phyloP scores from a whole-genome alignment of 352 stramenopile species.

The Thraustochytrium striatum region DNA sequence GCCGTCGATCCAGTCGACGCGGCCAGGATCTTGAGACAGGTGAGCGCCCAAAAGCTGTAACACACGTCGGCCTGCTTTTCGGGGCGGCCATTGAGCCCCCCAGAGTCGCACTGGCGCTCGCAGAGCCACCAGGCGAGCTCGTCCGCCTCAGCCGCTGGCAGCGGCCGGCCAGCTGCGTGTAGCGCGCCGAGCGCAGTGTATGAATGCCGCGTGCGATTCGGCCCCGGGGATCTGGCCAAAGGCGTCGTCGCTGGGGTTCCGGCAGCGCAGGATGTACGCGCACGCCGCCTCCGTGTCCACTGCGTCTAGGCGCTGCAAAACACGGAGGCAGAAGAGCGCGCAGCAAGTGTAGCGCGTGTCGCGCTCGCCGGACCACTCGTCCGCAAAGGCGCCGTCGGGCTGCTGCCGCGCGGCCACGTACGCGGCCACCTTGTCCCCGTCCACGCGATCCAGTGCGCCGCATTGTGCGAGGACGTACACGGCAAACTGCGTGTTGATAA shows the following conservation, averaged over 20 bases:
- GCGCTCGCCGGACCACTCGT: slow-evolving; percentile 93
- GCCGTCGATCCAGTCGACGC: slow-evolving; percentile 89
- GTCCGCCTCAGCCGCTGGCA: slow-evolving; percentile 42
- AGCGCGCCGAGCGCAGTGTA: slow-evolving; percentile 19
- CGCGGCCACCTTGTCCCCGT: slow-evolving; percentile 54
- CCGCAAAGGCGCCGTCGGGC: slow-evolving; percentile 90
- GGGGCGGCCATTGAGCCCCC: slow-evolving; percentile 89
- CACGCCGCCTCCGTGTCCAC: slow-evolving; percentile 81
- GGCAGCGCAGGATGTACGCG: slow-evolving; percentile 87
- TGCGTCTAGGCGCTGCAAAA: slow-evolving; percentile 77
- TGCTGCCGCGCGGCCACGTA: slow-evolving; percentile 88
- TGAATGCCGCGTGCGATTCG: slow-evolving; percentile 56
- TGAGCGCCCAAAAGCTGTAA: slow-evolving; percentile 99
- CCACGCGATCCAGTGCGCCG: slow-evolving; percentile 70
- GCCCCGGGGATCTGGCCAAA: slow-evolving; percentile 67
- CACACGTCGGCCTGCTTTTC: slow-evolving; percentile 99
- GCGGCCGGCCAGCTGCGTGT: not conserved
- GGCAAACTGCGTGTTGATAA: slow-evolving; percentile 95
- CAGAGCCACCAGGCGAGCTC: slow-evolving; percentile 67
- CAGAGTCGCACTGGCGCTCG: slow-evolving; percentile 93
- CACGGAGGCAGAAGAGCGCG: slow-evolving; percentile 85
- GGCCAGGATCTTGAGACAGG: slow-evolving; percentile 89
- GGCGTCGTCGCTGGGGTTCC: slow-evolving; percentile 94
- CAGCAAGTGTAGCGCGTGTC: slow-evolving; percentile 98
- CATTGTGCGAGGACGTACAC: slow-evolving; percentile 94